Evolutionary conservation across 345 rosid species (phyloP).

Genomic region (Arabis alpina): DNA sequence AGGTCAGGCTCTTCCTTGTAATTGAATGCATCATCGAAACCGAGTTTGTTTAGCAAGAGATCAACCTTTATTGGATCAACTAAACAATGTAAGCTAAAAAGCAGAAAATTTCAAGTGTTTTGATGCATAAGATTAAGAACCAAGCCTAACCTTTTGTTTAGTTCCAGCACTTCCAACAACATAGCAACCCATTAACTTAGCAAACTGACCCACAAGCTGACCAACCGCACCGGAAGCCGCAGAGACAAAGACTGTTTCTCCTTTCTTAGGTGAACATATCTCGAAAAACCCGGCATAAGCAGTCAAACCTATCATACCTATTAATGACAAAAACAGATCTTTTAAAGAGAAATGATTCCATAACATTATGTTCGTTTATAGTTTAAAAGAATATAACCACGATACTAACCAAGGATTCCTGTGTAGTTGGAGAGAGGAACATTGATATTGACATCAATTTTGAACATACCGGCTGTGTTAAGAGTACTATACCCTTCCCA

Average conservation of each 20-base stretch:
- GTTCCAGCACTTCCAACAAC: conserved; percentile 64
- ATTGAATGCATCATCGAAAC: conserved; percentile 65
- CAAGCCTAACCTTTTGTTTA: conserved; percentile 44
- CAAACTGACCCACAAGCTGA: conserved; percentile 68
- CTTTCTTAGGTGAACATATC: conserved; percentile 58
- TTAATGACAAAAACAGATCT: not conserved
- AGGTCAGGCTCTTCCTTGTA: conserved; percentile 57
- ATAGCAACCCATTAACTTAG: conserved; percentile 56
- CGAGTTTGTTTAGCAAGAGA: conserved; percentile 52
- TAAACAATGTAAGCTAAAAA: not conserved
- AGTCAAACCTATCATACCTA: conserved; percentile 51
- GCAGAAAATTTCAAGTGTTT: not conserved
- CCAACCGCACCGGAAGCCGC: conserved; percentile 66
- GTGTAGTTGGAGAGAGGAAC: conserved; percentile 65
- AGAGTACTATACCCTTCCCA: conserved; percentile 67
- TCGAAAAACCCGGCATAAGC: conserved; percentile 58
- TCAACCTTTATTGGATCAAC: conserved; percentile 37
- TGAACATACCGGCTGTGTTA: conserved; percentile 28
- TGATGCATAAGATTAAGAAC: not conserved
- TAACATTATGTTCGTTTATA: not conserved
- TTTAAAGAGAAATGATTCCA: not conserved
- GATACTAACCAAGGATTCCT: conserved; percentile 55
- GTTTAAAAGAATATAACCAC: not conserved
- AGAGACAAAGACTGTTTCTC: conserved; percentile 55
- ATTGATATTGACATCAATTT: conserved; percentile 49